Conservation (phyloP, 352 stramenopile species). For the Phytophthora aleatoria region DNA sequence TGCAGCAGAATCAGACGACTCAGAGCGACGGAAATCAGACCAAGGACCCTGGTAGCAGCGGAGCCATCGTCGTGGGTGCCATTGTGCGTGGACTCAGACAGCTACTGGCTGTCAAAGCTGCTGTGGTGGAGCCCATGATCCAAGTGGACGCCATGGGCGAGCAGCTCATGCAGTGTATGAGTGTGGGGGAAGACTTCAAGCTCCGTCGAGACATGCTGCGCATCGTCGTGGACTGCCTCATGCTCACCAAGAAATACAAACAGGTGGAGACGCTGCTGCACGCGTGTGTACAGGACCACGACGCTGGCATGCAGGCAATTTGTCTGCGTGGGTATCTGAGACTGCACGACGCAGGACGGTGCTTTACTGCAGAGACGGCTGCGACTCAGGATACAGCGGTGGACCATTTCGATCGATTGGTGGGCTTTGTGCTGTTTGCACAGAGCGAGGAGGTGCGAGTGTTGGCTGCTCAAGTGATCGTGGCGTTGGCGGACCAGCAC, state of each 20-base stretch:
- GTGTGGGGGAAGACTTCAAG: constrained; percentile 75
- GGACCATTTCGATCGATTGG: constrained; percentile 44
- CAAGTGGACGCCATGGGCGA: constrained; percentile 79
- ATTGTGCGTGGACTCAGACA: constrained; percentile 67
- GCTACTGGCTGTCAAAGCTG: constrained; percentile 61
- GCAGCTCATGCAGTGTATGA: constrained; percentile 81
- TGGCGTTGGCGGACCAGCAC: constrained; percentile 31
- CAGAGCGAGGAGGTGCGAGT: constrained; percentile 35
- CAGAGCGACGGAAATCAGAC: constrained; percentile 17
- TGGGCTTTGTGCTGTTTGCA: constrained; percentile 39
- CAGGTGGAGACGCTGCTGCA: constrained; percentile 50
- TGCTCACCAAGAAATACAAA: constrained; percentile 43
- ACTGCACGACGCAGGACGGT: constrained; percentile 46
- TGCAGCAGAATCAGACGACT: constrained; percentile 62
- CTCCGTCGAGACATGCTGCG: constrained; percentile 73
- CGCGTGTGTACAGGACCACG: constrained; percentile 61
- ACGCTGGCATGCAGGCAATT: constrained; percentile 55
- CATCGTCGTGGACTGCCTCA: constrained; percentile 75
- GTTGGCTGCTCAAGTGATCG: constrained; percentile 41
- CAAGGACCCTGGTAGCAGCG: constrained; percentile 25
- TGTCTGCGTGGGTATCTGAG: constrained; percentile 63
- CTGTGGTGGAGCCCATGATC: constrained; percentile 81
- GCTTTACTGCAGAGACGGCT: constrained; percentile 12
- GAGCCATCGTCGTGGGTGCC: constrained; percentile 64
- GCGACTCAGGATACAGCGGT: constrained; percentile 1